Evolutionary conservation across 164 flowering plant species (phyloP), one percentile per base, ranked within the genome.

Genomic region (Nelumbo lutea): DNA sequence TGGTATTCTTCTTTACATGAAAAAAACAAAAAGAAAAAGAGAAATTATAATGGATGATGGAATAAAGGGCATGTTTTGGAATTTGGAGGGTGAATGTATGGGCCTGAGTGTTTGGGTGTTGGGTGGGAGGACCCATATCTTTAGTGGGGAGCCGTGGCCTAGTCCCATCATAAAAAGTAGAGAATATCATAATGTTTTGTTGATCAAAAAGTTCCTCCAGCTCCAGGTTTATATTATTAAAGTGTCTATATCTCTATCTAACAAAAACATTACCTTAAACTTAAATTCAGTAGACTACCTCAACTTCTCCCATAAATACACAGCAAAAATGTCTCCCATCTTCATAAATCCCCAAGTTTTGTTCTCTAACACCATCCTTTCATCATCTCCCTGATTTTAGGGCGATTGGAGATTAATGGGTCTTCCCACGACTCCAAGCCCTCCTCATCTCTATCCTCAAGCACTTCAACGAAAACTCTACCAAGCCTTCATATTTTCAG

Each of bases 401-500:
- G 39, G 63, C 62, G 70, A 27, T 65, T 50, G 46, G 15, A 52
- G 73, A 64, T 62, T 66, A 76, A 79, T 83, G 88, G 88, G 83
- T 71, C 40, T 78, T 61, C 81, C 86, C 70, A 78, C 76, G 70
- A 50, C 79, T 72, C 76, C 87, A 61, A 76, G 59, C 62, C 69
- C 85, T 76, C 73, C 89, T 73, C 88, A 83, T 61, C 82, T 83
- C n/a, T 90, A 91, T 72, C 84, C 93, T 10, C 87, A 82, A 72
- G 87, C 82, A 46, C 79, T 90, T 62, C 93, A 90, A 60, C 79
- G 88, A 1, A 90, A 88, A 70, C 85, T 90, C 13, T 90, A 88
- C 78, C 93, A 88, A 66, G 90, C 91, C 65, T 90, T 90, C 83
- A 87, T 88, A 48, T 90, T 90, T 68, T 88, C 96, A 46, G 83